These are phyloP conservation scores for Aspergillus quadricinctus DNA, from an alignment of 2,329 filamentous ascomycete species.

Conservation along the genomic window DNA sequence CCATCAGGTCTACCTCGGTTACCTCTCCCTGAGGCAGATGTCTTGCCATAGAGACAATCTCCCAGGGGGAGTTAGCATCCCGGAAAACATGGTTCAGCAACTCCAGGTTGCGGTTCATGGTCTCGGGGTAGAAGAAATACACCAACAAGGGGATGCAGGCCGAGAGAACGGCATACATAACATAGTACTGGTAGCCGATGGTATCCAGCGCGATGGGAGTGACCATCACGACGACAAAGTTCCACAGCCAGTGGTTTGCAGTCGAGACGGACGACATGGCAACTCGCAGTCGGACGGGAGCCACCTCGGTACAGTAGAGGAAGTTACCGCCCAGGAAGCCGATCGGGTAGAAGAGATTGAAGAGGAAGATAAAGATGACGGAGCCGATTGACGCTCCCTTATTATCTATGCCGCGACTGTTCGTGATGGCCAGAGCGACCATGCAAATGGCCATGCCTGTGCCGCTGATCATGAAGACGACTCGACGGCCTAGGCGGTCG, in stretches of 20 bases:
- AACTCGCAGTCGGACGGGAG: constrained; percentile 51
- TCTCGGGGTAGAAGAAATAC: constrained; percentile 58
- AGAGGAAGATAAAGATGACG: constrained; percentile 50
- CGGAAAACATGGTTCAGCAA: constrained; percentile 62
- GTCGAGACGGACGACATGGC: constrained; percentile 56
- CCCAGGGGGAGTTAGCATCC: constrained; percentile 14
- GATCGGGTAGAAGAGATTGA: constrained; percentile 62
- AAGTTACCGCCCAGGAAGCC: constrained; percentile 59
- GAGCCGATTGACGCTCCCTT: constrained; percentile 12
- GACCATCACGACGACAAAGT: constrained; percentile 62
- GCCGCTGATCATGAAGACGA: constrained; percentile 51
- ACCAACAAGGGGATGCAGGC: constrained; percentile 41
- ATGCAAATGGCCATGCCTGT: constrained; percentile 53
- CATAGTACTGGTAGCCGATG: constrained; percentile 51
- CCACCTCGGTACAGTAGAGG: constrained; percentile 43
- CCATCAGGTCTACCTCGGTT: constrained; percentile 9
- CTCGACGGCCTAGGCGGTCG: constrained; percentile 48
- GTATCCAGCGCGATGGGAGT: constrained; percentile 56
- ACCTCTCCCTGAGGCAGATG: constrained; percentile 19
- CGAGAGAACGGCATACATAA: constrained; percentile 49
- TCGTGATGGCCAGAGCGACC: constrained; percentile 46
- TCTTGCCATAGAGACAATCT: constrained; percentile 21
- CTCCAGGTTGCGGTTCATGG: constrained; percentile 56
- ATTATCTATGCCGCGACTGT: constrained; percentile 24
- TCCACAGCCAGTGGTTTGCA: constrained; percentile 56